Evolutionary conservation across 2,329 filamentous ascomycete species (phyloP), one percentile per base, ranked within the genome.

Genomic region (Chaetomiaceae sp.): DNA sequence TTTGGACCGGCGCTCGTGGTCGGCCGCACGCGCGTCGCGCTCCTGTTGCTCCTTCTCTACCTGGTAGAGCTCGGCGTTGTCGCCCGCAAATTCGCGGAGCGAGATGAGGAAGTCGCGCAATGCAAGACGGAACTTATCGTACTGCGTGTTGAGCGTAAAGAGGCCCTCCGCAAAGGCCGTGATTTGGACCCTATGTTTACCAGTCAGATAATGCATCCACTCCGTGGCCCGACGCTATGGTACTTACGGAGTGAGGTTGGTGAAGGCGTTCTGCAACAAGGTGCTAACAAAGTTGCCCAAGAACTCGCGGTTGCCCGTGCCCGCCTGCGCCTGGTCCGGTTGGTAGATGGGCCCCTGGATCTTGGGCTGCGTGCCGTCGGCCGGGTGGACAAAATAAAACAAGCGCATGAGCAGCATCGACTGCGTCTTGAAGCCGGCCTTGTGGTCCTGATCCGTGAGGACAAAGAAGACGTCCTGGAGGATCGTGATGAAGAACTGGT

Each of bases 391-490:
- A 52, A 96, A 90, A 77, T 91, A 95, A 75, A 99, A 96, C 81
- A 99, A 91, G 66, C 91, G 88, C 64, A 94, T 90, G 56, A 99
- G 75, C 44, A 99, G 77, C 81, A 94, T 87, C 3, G 91, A 91
- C 74, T 99, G 94, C 8, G 91, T 94, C 78, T 99, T 99, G 78
- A 99, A 99, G 1, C 94, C 94, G 56, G 94, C 94, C 77, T 99
- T 99, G 79, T 99, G 94, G 64, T 99, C 94, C 56, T 87, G 92
- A 67, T 99, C 94, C 0, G 94, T 97, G 47, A 99, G 81, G 37
- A 99, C 94, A 66, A 96, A 99, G 79, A 99, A 95, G 13, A 99
- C 90, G 65, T 99, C 94, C 71, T 99, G 94, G 46, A 99, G 77
- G 61, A 99, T 97, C 1, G 89, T 85, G 49, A 95, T 85, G 71